Conservation (phyloP, 495 filamentous ascomycete species). For the Hypoxylon perforatum region DNA sequence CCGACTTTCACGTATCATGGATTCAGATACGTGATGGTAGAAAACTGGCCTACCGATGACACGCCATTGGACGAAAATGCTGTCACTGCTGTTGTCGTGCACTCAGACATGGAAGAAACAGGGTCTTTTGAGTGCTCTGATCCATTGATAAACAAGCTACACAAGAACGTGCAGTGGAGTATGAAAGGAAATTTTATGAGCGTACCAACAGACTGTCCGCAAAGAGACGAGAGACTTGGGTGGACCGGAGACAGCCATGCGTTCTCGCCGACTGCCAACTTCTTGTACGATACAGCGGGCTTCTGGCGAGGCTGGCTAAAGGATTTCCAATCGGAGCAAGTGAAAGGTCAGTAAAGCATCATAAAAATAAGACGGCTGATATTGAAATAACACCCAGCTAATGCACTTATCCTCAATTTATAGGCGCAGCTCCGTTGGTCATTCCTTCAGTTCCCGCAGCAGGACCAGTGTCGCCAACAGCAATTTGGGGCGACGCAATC, state of each 20-base stretch:
- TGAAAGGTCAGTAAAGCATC: conserved; percentile 21
- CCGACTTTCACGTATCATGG: conserved; percentile 66
- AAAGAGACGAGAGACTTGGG: conserved; percentile 66
- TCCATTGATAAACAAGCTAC: conserved; percentile 58
- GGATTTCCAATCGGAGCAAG: conserved; percentile 57
- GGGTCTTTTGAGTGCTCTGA: conserved; percentile 62
- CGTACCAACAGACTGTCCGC: conserved; percentile 66
- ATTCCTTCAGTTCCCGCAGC: conserved; percentile 52
- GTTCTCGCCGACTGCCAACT: conserved; percentile 61
- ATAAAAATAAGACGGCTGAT: neutral
- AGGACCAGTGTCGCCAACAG: conserved; percentile 38
- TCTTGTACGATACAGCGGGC: conserved; percentile 61
- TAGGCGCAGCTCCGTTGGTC: conserved; percentile 52
- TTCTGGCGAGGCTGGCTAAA: conserved; percentile 63
- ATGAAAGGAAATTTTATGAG: conserved; percentile 66
- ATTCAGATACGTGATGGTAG: conserved; percentile 64
- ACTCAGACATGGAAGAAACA: conserved; percentile 61
- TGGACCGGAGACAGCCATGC: conserved; percentile 67
- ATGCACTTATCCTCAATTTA: neutral
- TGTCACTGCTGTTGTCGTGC: conserved; percentile 59
- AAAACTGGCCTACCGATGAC: conserved; percentile 54
- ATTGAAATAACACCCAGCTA: neutral
- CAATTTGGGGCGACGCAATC: conserved; percentile 59
- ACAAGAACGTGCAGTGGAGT: conserved; percentile 62
- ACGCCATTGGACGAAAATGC: conserved; percentile 38